These are phyloP conservation scores for Phytophthora tentaculata DNA, from an alignment of 352 stramenopile species.

Conservation along the genomic window DNA sequence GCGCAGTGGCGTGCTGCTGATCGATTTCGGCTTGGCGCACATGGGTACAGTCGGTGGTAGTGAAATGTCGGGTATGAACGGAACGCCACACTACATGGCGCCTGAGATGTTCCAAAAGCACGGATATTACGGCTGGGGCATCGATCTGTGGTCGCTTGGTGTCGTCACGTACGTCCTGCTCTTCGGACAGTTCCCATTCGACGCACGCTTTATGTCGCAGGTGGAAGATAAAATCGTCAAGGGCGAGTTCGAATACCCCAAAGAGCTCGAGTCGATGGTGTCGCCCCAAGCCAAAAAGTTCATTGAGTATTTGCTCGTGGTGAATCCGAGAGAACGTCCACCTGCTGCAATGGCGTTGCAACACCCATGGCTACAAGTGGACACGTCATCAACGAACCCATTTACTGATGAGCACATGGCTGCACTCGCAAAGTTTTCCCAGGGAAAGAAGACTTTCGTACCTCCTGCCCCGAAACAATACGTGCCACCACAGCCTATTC, in stretches of 20 bases:
- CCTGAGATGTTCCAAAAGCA: conserved; percentile 82
- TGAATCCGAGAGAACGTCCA: conserved; percentile 62
- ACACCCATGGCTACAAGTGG: conserved; percentile 74
- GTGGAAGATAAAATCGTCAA: conserved; percentile 85
- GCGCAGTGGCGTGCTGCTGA: conserved; percentile 63
- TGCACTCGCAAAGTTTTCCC: conserved; percentile 52
- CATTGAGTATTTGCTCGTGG: conserved; percentile 75
- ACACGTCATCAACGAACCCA: conserved; percentile 33
- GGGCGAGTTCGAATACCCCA: conserved; percentile 64
- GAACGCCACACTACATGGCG: conserved; percentile 86
- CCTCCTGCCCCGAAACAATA: conserved; percentile 26
- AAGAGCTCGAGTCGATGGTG: conserved; percentile 55
- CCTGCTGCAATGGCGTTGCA: conserved; percentile 65
- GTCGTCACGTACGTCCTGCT: conserved; percentile 79
- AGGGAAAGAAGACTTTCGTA: conserved; percentile 47
- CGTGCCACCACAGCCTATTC: conserved; percentile 26
- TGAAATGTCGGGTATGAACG: conserved; percentile 82
- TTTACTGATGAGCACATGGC: conserved; percentile 61
- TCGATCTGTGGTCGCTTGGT: conserved; percentile 84
- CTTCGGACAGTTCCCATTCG: conserved; percentile 78
- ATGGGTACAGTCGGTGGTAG: conserved; percentile 40
- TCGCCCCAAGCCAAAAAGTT: conserved; percentile 79
- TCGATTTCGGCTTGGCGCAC: conserved; percentile 86
- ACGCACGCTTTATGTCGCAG: conserved; percentile 82
- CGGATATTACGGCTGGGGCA: conserved; percentile 58